Evolutionary conservation across 2,329 filamentous ascomycete species (phyloP), one percentile per base, ranked within the genome.

Genomic region (Geosmithia morbida): DNA sequence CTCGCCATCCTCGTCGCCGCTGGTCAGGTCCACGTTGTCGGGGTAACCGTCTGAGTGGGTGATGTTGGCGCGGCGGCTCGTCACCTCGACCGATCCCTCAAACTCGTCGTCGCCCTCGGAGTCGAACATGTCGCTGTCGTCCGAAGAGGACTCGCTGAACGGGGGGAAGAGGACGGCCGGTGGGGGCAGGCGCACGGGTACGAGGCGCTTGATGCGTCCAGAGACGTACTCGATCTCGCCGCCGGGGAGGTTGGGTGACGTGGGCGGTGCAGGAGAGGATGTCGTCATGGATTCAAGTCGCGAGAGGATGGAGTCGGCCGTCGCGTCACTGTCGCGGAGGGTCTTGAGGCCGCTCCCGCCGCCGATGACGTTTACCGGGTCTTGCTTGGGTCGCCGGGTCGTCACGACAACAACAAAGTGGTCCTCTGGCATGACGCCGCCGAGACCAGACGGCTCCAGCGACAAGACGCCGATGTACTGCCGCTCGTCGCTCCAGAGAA

Each of bases 351-450:
- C 43, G 11, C 3, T 14, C 17, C 29, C 1, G 22, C 19, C 2
- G 6, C 10, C 22, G 7, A 2, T 8, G 44, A 45, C 13, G 41
- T 33, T 37, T 6, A 41, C 29, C 16, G 14, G 7, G 18, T 63
- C 57, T 13, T 54, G 51, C 22, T 61, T 68, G 0, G 66, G 59
- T 16, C 73, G 65, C 41, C 61, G 66, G 0, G 75, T 78, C 2
- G 66, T 66, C 2, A 81, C 76, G 2, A 71, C 64, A 1, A 81
- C 63, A 41, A 71, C 66, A 50, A 83, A 82, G 51, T 82, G 78
- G 51, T 83, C 79, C n/a, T 81, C 77, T 0, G 79, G 78, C 22
- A 70, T 61, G 0, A 79, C 71, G 14, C 76, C 76, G 6, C 74
- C 77, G 0, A 83, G 57, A 1, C 79, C 79, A 43, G 70, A 79